A percentile compares a stretch with the other conserved stretches of the same genome.
Conservation (phyloP, 139 green algal species). For the Volvox reticuliferus region DNA sequence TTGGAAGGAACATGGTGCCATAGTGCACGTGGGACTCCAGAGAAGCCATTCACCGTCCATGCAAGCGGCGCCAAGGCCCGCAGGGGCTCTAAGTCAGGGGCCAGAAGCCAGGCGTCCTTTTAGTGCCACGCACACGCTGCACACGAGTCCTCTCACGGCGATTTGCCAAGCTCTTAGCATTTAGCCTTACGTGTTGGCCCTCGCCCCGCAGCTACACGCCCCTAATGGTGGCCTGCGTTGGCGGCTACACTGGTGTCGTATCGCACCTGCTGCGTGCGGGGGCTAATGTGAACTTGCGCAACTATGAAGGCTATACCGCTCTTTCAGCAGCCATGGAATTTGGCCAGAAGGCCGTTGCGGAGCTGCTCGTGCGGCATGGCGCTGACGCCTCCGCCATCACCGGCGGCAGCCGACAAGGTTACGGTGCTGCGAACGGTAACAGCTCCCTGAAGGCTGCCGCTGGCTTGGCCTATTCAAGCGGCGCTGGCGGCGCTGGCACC, state of each 20-base stretch:
- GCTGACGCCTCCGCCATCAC: constrained; percentile 33
- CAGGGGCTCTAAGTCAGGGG: too few species aligned
- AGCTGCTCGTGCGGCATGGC: constrained; percentile 37
- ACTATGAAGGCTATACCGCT: constrained; percentile 47
- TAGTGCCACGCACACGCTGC: too few species aligned
- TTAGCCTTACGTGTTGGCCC: too few species aligned
- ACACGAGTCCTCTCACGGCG: too few species aligned
- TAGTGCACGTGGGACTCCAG: too few species aligned
- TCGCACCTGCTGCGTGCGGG: constrained; percentile 36
- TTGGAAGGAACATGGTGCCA: too few species aligned
- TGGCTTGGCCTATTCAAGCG: not conserved
- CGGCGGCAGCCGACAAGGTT: not conserved
- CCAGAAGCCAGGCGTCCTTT: too few species aligned
- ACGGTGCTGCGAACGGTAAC: not conserved
- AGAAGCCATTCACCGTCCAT: too few species aligned
- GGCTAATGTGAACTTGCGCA: constrained; percentile 48
- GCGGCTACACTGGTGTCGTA: constrained; percentile 46
- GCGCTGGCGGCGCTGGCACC: not conserved
- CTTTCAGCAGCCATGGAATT: constrained; percentile 41
- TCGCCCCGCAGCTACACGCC: constrained; percentile 29
- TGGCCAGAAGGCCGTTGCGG: constrained; percentile 39
- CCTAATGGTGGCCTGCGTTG: constrained; percentile 45
- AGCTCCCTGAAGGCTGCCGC: constrained; percentile 33
- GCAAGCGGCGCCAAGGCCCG: too few species aligned
- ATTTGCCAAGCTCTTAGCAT: too few species aligned